Percentiles rank a stretch among this genome's conserved stretches.
Evolutionary conservation across 78 protist species (phyloP).

Genomic region (Chrysochromulina parva): DNA sequence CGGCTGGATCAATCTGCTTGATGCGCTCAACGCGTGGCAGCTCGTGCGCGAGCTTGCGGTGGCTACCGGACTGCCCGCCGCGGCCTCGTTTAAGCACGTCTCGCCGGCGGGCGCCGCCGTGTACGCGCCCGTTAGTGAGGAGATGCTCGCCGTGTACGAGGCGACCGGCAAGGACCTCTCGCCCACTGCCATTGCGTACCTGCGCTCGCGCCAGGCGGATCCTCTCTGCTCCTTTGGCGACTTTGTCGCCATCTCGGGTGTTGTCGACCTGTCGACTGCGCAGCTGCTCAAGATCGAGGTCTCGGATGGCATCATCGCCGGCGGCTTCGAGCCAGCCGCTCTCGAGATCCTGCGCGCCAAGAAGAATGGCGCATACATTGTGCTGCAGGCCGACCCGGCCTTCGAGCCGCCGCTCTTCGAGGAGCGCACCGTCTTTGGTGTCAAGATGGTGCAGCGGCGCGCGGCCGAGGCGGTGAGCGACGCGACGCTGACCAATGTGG

Average conservation of each 20-base stretch:
- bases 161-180: conserved; percentile 57
- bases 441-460: conserved; percentile 41
- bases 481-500: conserved; percentile 32
- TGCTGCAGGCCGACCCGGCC: conserved; percentile 47
- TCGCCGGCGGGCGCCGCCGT: conserved; percentile 78
- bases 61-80: conserved; percentile 73
- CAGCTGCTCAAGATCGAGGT: conserved; percentile 58
- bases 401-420: conserved; percentile 15
- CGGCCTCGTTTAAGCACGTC: conserved; percentile 89
- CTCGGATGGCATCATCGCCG: conserved; percentile 80
- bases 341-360: conserved; percentile 67
- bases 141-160: conserved; percentile 54
- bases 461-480: conserved; percentile 32
- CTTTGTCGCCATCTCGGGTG: conserved; percentile 66
- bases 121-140: conserved; percentile 47
- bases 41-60: conserved; percentile 56
- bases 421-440: background rate
- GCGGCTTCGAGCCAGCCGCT: conserved; percentile 68
- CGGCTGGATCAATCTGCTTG: conserved; percentile 81
- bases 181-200: conserved; percentile 68
- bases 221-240: conserved; percentile 76
- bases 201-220: conserved; percentile 75
- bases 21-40: conserved; percentile 77
- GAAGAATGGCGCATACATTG: conserved; percentile 71
- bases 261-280: conserved; percentile 73